These are phyloP conservation scores for Pythium aquatile DNA, from an alignment of 352 stramenopile genomes.

Conservation along the genomic window DNA sequence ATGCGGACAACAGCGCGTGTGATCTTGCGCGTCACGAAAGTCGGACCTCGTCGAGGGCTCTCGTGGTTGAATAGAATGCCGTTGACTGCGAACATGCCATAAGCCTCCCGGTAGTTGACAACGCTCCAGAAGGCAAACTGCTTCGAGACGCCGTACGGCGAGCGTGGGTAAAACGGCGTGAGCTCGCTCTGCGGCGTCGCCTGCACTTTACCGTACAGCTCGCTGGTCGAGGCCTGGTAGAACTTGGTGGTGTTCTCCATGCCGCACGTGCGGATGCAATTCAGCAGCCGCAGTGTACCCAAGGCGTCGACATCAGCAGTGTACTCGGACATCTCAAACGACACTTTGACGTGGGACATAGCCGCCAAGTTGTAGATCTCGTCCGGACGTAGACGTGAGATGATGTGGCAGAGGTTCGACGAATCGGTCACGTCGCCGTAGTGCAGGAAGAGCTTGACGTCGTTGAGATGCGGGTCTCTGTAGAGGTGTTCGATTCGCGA, in stretches of 20 bases:
- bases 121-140: slow-evolving; percentile 99
- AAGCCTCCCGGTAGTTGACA: slow-evolving; percentile 99
- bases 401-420: slow-evolving; percentile 96
- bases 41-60: slow-evolving; percentile 95
- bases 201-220: slow-evolving; percentile 98
- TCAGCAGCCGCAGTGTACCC: slow-evolving; percentile 95
- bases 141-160: slow-evolving; percentile 97
- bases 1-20: slow-evolving; percentile 95
- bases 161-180: slow-evolving; percentile 98
- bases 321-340: slow-evolving; percentile 99
- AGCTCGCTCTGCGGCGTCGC: slow-evolving; percentile 96
- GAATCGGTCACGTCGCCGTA: slow-evolving; percentile 98
- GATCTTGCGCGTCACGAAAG: slow-evolving; percentile 99
- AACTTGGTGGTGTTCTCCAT: slow-evolving; percentile 74
- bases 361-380: slow-evolving; percentile 99
- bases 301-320: slow-evolving; percentile 97
- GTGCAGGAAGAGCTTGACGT: slow-evolving; percentile 96
- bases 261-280: slow-evolving; percentile 95
- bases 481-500: slow-evolving; percentile 98
- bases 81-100: slow-evolving; percentile 94
- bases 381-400: slow-evolving; percentile 92
- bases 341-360: slow-evolving; percentile 99
- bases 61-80: slow-evolving; percentile 99
- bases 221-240: slow-evolving; percentile 98
- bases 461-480: slow-evolving; percentile 92